Evolutionary conservation across 331 rosid species (phyloP).

Genomic region (Arachis monticola): DNA sequence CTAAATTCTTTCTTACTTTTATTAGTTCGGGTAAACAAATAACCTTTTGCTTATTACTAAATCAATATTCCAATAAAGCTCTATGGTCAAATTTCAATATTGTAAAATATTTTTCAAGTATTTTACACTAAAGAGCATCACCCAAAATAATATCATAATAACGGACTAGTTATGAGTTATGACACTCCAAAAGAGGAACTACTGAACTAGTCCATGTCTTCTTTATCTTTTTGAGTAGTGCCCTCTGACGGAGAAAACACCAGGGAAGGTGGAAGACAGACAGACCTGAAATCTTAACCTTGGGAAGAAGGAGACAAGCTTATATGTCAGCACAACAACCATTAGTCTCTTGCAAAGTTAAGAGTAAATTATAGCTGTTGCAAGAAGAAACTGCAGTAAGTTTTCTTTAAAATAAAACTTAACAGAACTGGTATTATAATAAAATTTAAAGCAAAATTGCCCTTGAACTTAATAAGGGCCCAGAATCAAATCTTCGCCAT

Average conservation of each 20-base stretch:
- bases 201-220: neutral
- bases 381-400: neutral
- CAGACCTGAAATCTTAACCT: no score
- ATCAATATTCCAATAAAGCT: no score
- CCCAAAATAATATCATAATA: no score
- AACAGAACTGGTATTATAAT: neutral
- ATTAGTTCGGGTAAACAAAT: no score
- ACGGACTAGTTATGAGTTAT: no score
- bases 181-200: neutral
- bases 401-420: neutral
- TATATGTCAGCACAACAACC: neutral
- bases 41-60: no score
- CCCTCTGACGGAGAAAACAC: neutral
- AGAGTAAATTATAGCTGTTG: neutral
- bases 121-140: no score
- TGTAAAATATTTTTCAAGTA: no score
- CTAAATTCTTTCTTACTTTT: no score
- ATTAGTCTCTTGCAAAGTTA: neutral
- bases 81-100: no score
- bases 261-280: neutral
- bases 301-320: neutral
- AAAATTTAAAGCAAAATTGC: neutral
- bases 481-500: neutral
- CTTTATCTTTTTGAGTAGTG: neutral
- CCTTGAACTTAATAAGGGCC: neutral